Conservation (phyloP, 1,284 basidiomycete genomes). For the Gymnopus androsaceus region DNA sequence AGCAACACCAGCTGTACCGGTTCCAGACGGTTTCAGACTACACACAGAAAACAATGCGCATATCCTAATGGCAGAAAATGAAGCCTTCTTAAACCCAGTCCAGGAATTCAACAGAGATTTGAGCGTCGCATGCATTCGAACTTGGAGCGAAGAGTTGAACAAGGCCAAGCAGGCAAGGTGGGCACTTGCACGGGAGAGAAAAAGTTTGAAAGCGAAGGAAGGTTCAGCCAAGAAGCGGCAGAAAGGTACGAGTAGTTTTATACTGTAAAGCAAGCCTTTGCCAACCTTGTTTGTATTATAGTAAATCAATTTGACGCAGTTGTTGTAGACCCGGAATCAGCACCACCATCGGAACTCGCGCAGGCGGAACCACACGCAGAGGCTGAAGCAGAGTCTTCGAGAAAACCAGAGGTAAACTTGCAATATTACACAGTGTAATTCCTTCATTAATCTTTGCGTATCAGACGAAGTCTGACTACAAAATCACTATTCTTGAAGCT, state of each 20-base stretch:
- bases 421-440: too few species aligned
- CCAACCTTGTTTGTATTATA: background rate
- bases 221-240: constrained; percentile 21
- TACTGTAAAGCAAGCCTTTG: background rate
- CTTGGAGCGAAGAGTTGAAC: constrained; percentile 81
- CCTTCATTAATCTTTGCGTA: background rate
- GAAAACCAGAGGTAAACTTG: background rate
- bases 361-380: background rate
- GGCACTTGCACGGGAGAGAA: constrained; percentile 43
- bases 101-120: constrained; percentile 98
- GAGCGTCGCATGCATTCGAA: constrained; percentile 85
- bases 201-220: constrained; percentile 28
- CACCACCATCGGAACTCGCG: background rate
- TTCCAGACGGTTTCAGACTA: constrained; percentile 77
- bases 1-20: constrained; percentile 26
- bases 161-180: constrained; percentile 66
- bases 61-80: constrained; percentile 79
- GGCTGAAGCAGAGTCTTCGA: background rate
- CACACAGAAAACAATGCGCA: constrained; percentile 86
- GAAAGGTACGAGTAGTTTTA: constrained; percentile 20
- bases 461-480: constrained; percentile 32
- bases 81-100: constrained; percentile 95
- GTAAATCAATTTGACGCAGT: background rate
- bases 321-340: background rate
- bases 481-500: constrained; percentile 89